Percentiles rank a stretch among this genome's conserved stretches.
These are phyloP conservation scores for Paraphoma sp. DNA, from an alignment of 2,329 filamentous ascomycete species.

Conservation along the genomic window DNA sequence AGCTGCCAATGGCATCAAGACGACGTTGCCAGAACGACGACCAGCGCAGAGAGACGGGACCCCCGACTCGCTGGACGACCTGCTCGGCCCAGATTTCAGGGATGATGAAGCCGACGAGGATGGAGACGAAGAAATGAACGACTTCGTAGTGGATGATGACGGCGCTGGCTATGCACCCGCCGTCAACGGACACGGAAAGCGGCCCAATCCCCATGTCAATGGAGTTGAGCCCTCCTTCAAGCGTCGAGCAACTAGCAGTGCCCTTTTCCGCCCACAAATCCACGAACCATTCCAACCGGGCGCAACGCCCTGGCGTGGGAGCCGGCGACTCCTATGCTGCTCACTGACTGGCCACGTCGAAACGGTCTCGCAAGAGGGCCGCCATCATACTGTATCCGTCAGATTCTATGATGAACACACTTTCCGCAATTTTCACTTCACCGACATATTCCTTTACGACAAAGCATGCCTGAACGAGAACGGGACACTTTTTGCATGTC, in stretches of 20 bases:
- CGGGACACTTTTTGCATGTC: slow-evolving; percentile 84
- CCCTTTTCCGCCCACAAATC: slow-evolving; percentile 66
- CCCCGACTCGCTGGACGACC: slow-evolving; percentile 79
- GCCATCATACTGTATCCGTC: slow-evolving; percentile 87
- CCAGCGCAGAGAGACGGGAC: slow-evolving; percentile 64
- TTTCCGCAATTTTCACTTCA: slow-evolving; percentile 95
- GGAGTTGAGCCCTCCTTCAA: slow-evolving; percentile 57
- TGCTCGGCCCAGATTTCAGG: slow-evolving; percentile 70
- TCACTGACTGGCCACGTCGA: slow-evolving; percentile 95
- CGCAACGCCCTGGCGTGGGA: slow-evolving; percentile 93
- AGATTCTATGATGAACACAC: slow-evolving; percentile 97
- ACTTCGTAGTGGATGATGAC: slow-evolving; percentile 94
- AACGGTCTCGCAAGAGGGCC: slow-evolving; percentile 94
- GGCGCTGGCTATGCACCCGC: slow-evolving; percentile 81
- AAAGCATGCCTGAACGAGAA: slow-evolving; percentile 89
- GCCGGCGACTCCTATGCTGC: slow-evolving; percentile 89
- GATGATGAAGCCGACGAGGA: slow-evolving; percentile 56
- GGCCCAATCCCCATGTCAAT: slow-evolving; percentile 59
- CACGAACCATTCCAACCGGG: slow-evolving; percentile 92
- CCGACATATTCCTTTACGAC: slow-evolving; percentile 93
- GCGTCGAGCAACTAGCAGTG: slow-evolving; percentile 54
- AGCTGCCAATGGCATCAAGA: slow-evolving; percentile 62
- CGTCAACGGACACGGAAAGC: slow-evolving; percentile 69
- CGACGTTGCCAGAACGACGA: slow-evolving; percentile 57
- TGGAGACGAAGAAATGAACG: slow-evolving; percentile 59